Base-by-base conservation (phyloP, 805 yeast genomes). In the Kazachstania kunashirensis region DNA sequence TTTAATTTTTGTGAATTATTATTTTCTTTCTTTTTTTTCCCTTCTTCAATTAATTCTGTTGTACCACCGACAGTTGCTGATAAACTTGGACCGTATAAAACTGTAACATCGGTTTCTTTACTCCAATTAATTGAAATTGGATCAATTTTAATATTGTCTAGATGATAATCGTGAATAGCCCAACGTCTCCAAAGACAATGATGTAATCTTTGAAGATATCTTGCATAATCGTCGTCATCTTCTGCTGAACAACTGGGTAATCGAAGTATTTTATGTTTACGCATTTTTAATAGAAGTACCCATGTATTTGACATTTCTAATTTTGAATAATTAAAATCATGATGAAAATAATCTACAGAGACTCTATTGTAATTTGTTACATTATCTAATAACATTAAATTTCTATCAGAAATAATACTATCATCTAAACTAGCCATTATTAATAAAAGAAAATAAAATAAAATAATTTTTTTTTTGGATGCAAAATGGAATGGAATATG, bases 131-230 rank as follows among this genome's bases (percentile, higher is more conserved):
- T 79, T 20, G 70, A 69, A 44, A 84, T 81, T 2, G 98, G 97
- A 18, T 85, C 71, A 8, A 85, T 75, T 10, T 94, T 85, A 3
- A 19, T 9, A 11, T 75, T 66, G 20, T 64, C 56, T 31, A 78
- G 60, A 19, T 75, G 67, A 45, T 73, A 70, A 47, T 80, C 72
- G 35, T 83, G 69, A 61, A 88, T 86, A 11, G 89, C 81, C 96
- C 96, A 89, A 14, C 95, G 85, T 53, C 97, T 71, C 96, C 96
- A 89, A 34, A 84, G 70, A 12, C 95, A 89, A 51, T 83, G 83
- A 52, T 83, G 88, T 31, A 83, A 63, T 33, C 94, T 61, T 21
- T 53, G 43, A 24, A 62, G 44, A 37, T 63, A 62, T 36, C 50
- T 42, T n/a, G 38, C 36, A 33, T 56, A 56, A 37, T 55, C 61